A percentile compares a stretch with the other conserved stretches of the same genome.
Conservation (phyloP, 2,329 filamentous ascomycete species). For the Aspergillus sp. region DNA sequence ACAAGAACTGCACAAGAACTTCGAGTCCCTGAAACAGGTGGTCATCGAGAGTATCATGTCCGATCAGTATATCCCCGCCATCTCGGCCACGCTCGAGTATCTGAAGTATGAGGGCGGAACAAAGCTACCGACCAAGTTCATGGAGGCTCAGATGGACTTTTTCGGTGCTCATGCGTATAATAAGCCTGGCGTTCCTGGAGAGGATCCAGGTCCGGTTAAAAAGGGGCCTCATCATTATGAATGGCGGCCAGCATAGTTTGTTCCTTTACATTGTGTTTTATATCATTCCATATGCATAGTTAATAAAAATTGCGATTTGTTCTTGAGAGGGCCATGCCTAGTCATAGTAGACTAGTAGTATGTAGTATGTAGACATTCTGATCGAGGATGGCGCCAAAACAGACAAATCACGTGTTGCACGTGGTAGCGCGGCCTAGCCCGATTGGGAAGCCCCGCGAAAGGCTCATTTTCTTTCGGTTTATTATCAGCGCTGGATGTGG, state of each 20-base stretch:
- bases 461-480: neutral
- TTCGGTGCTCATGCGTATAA: constrained; percentile 64
- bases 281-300: neutral
- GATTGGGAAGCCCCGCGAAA: neutral
- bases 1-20: constrained; percentile 47
- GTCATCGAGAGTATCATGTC: constrained; percentile 49
- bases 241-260: constrained; percentile 45
- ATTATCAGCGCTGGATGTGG: neutral
- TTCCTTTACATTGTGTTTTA: neutral
- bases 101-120: constrained; percentile 57
- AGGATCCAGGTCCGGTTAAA: constrained; percentile 45
- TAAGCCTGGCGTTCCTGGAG: constrained; percentile 42
- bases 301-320: neutral
- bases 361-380: neutral
- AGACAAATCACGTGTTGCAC: neutral
- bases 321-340: neutral
- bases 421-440: neutral
- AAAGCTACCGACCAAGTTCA: constrained; percentile 60
- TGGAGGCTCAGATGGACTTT: constrained; percentile 65
- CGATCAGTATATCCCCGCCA: constrained; percentile 55
- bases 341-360: neutral
- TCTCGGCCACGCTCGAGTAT: constrained; percentile 60
- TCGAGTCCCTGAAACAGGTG: constrained; percentile 49
- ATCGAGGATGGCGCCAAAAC: too few relatives aligned
- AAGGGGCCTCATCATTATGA: constrained; percentile 59